Base-by-base conservation (phyloP, 441 rosid species). In the Erodium chrysanthum region DNA sequence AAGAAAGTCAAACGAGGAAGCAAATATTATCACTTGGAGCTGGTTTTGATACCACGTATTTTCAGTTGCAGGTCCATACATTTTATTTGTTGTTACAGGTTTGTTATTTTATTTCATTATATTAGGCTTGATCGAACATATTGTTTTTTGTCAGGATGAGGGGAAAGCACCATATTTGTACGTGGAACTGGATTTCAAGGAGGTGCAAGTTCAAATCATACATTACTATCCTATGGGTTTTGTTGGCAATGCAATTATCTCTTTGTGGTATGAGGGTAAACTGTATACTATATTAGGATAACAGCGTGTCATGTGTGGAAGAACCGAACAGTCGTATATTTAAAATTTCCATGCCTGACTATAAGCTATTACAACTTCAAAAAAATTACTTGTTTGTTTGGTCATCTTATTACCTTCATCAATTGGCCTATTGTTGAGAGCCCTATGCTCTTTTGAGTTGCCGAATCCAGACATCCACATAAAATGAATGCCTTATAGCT, bases 1-100 rank as follows among this genome's bases (percentile, higher is more conserved):
- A 62, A 46, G 64, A 42, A 42, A 4, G 73, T 63, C 79, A 44
- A 1, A 9, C 71, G 0, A 87, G 82, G 86, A 94, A 86, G 78
- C 97, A 89, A 88, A 89, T 91, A 81, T 74, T 91, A 48, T 94
- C 97, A 5, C 91, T 94, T 67, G 99, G 97, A 73, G 94, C 99
- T 71, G 97, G 96, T 70, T 94, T 89, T 76, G 96, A 91, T 77
- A 94, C 96, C 21, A 88, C 84, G 1, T 94, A 71, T 79, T 94
- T 91, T 73, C 99, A 94, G 79, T 74, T 94, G 74, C 85, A 86
- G 89, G 98, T 91, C 73, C 64, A 72, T 70, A 69, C 33, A 48
- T 68, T 72, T 67, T 20, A 56, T 56, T 56, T 21, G 62, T 20
- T 18, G 14, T 20, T 2, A 54, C 8, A 40, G 12, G 21, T 50